phyloP scores from a whole-genome alignment of 139 green algal species.

The Spirogloea muscicola region DNA sequence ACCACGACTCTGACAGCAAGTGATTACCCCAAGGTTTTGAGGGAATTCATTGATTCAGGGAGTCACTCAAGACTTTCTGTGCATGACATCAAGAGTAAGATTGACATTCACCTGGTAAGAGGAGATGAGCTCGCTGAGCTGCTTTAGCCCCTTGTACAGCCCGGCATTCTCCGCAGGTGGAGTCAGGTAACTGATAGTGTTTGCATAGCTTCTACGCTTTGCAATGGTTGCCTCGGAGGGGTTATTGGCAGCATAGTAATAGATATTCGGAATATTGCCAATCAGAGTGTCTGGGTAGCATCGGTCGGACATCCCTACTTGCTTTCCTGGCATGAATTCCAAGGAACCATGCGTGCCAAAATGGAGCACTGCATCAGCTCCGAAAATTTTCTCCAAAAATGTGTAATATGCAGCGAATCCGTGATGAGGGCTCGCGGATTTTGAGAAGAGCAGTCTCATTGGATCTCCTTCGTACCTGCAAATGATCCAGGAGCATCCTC shows the following conservation, averaged over 20 bases:
- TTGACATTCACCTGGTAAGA: conserved; percentile 92
- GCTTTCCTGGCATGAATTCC: conserved; percentile 99
- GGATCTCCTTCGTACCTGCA: conserved; percentile 98
- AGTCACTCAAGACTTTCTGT: no score
- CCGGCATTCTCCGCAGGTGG: conserved; percentile 97
- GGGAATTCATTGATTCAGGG: no score
- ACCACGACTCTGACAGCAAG: no score
- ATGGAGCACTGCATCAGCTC: conserved; percentile 95
- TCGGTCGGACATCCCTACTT: conserved; percentile 88
- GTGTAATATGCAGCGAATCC: conserved; percentile 99
- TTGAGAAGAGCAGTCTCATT: conserved; percentile 97
- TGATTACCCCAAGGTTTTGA: no score
- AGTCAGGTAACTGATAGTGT: conserved; percentile 99
- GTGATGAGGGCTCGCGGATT: conserved; percentile 91
- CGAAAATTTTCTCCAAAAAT: conserved; percentile 94
- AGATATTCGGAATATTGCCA: conserved; percentile 95
- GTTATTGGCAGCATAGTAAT: conserved; percentile 99
- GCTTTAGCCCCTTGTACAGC: conserved; percentile 87
- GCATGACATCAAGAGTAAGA: no score
- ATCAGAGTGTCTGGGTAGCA: conserved; percentile 99
- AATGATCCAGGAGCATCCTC: no score
- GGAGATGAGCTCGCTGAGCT: conserved; percentile 92
- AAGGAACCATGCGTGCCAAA: conserved; percentile 98
- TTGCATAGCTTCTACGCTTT: conserved; percentile 97
- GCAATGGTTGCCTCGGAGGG: conserved; percentile 97